phyloP scores from a whole-genome alignment of 768 basidiomycete genomes.

The Naematelia encephala region DNA sequence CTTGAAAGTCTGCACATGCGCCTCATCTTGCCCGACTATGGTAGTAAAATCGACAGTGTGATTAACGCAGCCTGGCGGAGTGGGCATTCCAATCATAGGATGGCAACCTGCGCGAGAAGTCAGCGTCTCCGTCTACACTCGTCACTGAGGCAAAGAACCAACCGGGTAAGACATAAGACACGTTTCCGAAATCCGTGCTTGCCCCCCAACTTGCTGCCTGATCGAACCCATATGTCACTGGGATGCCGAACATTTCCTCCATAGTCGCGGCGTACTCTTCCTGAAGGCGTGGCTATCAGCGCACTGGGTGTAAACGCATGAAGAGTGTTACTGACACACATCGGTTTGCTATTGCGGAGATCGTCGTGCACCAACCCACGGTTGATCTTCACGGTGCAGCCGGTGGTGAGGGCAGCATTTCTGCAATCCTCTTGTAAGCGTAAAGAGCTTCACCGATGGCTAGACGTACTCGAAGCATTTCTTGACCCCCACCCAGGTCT shows the following conservation, averaged over 20 bases:
- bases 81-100: conserved; percentile 19
- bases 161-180: conserved; percentile 3
- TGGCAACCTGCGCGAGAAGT: conserved; percentile 15
- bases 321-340: conserved; percentile 11
- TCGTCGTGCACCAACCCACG: conserved; percentile 55
- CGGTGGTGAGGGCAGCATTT: conserved; percentile 56
- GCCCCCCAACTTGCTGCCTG: background rate
- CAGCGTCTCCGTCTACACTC: too few species aligned
- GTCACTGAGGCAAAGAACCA: conserved; percentile 14
- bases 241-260: background rate
- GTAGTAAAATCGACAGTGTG: conserved; percentile 38
- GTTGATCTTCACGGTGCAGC: conserved; percentile 58
- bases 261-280: conserved; percentile 7
- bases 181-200: conserved; percentile 30
- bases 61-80: conserved; percentile 20
- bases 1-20: conserved; percentile 38
- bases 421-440: conserved; percentile 8
- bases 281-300: background rate
- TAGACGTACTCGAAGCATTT: conserved; percentile 68
- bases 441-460: background rate
- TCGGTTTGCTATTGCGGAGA: conserved; percentile 51
- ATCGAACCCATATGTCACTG: conserved; percentile 1
- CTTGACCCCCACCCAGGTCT: conserved; percentile 60
- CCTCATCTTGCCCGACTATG: conserved; percentile 30
- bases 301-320: background rate